Evolutionary conservation across 148 eudicot species (phyloP), one percentile per base, ranked within the genome.

Genomic region (Linanthus parryae): DNA sequence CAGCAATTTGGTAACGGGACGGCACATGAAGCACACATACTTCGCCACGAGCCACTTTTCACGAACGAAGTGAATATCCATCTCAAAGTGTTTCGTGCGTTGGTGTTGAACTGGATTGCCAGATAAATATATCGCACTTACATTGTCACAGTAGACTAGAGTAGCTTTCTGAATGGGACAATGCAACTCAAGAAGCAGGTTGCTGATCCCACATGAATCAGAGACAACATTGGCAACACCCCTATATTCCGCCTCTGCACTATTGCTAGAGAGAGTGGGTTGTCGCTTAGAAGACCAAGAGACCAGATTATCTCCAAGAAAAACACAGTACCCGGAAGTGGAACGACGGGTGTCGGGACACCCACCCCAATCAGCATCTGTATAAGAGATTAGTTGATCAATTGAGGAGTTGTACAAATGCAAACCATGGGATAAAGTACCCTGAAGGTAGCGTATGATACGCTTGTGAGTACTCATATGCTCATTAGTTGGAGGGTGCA

Each of bases 121-220:
- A n/a, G n/a, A n/a, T n/a, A n/a, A n/a, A n/a, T n/a, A n/a, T n/a
- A n/a, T n/a, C n/a, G n/a, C n/a, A n/a, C n/a, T n/a, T n/a, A n/a
- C n/a, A n/a, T n/a, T n/a, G 10, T 45, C 50, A 21, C 50, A 45
- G 14, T 31, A 52, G 4, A 52, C 56, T 4, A 52, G 41, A 5
- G 56, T 52, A 17, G 56, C 56, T 12, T 18, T 52, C 10, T 15
- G 5, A 24, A 52, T 33, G 7, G 56, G 56, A 33, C 34, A 52
- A 52, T 52, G 56, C 13, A 52, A 18, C 20, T 52, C 56, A 12
- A 52, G 22, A 7, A 52, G 42, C 26, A 52, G 41, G 20, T 52
- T 52, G n/a, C 42, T 18, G 4, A 33, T 11, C 56, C 56, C 31
- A 15, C 56, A 52, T 3, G 56, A 52, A 13, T 52, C 56, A 34